Evolutionary conservation across 768 basidiomycete species (phyloP).

Genomic region (Russula brevipes): DNA sequence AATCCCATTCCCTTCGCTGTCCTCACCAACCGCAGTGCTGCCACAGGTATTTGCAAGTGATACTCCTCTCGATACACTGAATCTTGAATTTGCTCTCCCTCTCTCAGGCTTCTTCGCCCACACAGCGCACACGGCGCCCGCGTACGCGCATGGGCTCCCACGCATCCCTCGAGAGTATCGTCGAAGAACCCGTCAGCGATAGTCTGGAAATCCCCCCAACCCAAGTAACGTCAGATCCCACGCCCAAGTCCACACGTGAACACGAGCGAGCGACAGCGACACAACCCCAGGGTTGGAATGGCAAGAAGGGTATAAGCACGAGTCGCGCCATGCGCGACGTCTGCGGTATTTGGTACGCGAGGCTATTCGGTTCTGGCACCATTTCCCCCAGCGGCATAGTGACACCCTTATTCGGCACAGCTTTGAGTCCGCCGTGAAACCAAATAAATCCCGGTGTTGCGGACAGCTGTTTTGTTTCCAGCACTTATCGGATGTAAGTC

Average conservation of each 20-base stretch:
- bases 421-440: slow-evolving; percentile 25
- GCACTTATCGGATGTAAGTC: slow-evolving; percentile 25
- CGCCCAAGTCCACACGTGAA: slow-evolving; percentile 1
- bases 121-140: slow-evolving; percentile 13
- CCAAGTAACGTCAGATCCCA: neutral
- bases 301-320: slow-evolving; percentile 19
- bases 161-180: slow-evolving; percentile 24
- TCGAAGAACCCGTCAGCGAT: slow-evolving; percentile 14
- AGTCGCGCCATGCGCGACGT: slow-evolving; percentile 21
- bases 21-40: neutral
- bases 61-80: neutral
- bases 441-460: slow-evolving; percentile 24
- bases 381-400: neutral
- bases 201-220: neutral
- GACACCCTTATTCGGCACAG: slow-evolving; percentile 18
- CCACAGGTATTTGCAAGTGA: slow-evolving; percentile 9
- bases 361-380: slow-evolving; percentile 2
- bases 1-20: neutral
- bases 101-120: slow-evolving; percentile 10
- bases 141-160: slow-evolving; percentile 14
- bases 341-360: slow-evolving; percentile 26
- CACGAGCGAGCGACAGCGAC: slow-evolving; percentile 1
- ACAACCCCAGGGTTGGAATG: slow-evolving; percentile 19
- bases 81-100: neutral
- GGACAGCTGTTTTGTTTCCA: slow-evolving; percentile 26